These are phyloP conservation scores for Arachnomyces sp. DNA, from an alignment of 2,329 filamentous ascomycete species.

Conservation along the genomic window DNA sequence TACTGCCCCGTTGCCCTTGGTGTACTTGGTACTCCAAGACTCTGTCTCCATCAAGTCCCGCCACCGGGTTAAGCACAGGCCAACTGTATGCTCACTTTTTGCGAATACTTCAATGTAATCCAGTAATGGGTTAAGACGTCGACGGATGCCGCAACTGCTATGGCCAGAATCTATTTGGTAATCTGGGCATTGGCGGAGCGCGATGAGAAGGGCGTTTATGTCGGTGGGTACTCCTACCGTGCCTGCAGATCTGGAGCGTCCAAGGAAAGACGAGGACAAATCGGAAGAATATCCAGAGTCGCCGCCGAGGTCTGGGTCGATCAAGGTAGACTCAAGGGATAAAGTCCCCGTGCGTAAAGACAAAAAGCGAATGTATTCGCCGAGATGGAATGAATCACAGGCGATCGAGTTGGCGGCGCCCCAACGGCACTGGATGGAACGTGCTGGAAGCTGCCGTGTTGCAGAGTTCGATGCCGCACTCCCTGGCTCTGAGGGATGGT, in stretches of 20 bases:
- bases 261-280: not conserved
- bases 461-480: slow-evolving; percentile 11
- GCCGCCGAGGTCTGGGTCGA: slow-evolving; percentile 25
- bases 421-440: slow-evolving; percentile 32
- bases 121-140: slow-evolving; percentile 31
- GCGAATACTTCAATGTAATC: slow-evolving; percentile 32
- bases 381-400: slow-evolving; percentile 38
- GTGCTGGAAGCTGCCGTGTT: slow-evolving; percentile 15
- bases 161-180: slow-evolving; percentile 37
- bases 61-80: slow-evolving; percentile 5
- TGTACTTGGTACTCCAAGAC: too few relatives aligned
- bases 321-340: slow-evolving; percentile 32
- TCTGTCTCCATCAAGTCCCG: too few relatives aligned
- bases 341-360: slow-evolving; percentile 32
- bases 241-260: too few relatives aligned
- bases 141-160: slow-evolving; percentile 33
- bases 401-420: slow-evolving; percentile 34
- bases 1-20: too few relatives aligned
- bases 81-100: slow-evolving; percentile 18
- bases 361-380: slow-evolving; percentile 38
- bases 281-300: slow-evolving; percentile 4
- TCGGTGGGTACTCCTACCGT: slow-evolving; percentile 14
- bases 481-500: slow-evolving; percentile 17
- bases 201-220: slow-evolving; percentile 26
- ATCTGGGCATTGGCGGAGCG: slow-evolving; percentile 33